A percentile compares a stretch with the other conserved stretches of the same genome.
Conservation (phyloP, 768 basidiomycete species). For the Symmetrospora coprosmae region DNA sequence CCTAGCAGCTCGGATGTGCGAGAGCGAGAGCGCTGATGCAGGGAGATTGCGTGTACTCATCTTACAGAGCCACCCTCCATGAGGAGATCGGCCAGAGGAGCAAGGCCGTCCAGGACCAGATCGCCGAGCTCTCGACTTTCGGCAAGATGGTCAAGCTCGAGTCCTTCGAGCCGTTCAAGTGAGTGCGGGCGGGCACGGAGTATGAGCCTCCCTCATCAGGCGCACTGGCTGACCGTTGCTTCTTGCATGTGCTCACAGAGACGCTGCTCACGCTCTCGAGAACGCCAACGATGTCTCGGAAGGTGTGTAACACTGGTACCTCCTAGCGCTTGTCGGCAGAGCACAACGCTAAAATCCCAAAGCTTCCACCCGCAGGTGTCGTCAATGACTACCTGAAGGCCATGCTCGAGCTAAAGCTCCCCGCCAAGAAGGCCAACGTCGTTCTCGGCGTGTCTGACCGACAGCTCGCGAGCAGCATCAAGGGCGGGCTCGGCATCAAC, state of each 20-base stretch:
- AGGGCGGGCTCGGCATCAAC: slow-evolving; percentile 52
- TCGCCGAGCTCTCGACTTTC: slow-evolving; percentile 75
- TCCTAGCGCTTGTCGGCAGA: background rate
- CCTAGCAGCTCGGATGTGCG: too few relatives aligned
- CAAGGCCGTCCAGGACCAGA: slow-evolving; percentile 64
- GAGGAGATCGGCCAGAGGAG: slow-evolving; percentile 77
- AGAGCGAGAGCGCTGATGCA: background rate
- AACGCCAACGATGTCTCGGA: slow-evolving; percentile 93
- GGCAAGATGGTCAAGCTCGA: slow-evolving; percentile 76
- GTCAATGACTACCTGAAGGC: slow-evolving; percentile 69
- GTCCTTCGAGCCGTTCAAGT: slow-evolving; percentile 89
- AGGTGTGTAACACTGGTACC: slow-evolving; percentile 47
- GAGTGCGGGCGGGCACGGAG: background rate
- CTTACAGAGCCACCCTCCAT: slow-evolving; percentile 70
- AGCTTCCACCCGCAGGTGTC: slow-evolving; percentile 47
- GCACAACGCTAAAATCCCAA: background rate
- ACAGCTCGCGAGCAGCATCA: slow-evolving; percentile 61
- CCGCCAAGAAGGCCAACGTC: slow-evolving; percentile 48
- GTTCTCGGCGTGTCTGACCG: slow-evolving; percentile 67
- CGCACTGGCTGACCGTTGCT: background rate
- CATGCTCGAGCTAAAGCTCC: slow-evolving; percentile 72
- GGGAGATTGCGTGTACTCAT: slow-evolving; percentile 47
- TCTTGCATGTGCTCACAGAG: background rate
- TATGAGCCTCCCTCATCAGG: too few relatives aligned
- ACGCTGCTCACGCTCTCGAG: slow-evolving; percentile 46